These are phyloP conservation scores for Modicella reniformis DNA, from an alignment of 371 early-diverging fungal species.

Conservation along the genomic window DNA sequence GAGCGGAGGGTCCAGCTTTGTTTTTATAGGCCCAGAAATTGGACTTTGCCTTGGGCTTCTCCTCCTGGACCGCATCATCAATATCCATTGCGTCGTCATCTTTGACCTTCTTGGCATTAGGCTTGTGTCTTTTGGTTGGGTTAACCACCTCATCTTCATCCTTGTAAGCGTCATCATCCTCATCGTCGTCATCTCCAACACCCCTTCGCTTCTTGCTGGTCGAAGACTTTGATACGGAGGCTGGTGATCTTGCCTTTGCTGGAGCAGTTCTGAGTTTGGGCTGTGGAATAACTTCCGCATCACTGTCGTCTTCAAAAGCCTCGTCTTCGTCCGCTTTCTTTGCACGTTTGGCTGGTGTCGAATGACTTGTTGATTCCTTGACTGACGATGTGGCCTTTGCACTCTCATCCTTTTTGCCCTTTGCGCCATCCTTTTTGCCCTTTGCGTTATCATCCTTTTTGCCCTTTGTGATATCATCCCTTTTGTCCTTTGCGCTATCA, in stretches of 20 bases:
- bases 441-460: background rate
- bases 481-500: background rate
- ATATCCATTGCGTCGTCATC: conserved; percentile 48
- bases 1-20: conserved; percentile 68
- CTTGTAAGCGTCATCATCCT: conserved; percentile 25
- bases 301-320: conserved; percentile 40
- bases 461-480: background rate
- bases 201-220: conserved; percentile 23
- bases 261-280: conserved; percentile 19
- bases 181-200: conserved; percentile 31
- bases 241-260: conserved; percentile 10
- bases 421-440: conserved; percentile 2
- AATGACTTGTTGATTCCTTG: background rate
- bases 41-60: conserved; percentile 42
- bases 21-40: conserved; percentile 55
- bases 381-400: background rate
- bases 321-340: conserved; percentile 36
- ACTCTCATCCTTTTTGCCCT: background rate
- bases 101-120: conserved; percentile 25
- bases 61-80: conserved; percentile 39
- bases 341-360: conserved; percentile 17
- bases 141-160: conserved; percentile 34
- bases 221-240: background rate
- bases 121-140: conserved; percentile 36
- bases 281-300: conserved; percentile 23